Conservation (phyloP, 441 rosid genomes). For the Bocquillonia castaneifolia region DNA sequence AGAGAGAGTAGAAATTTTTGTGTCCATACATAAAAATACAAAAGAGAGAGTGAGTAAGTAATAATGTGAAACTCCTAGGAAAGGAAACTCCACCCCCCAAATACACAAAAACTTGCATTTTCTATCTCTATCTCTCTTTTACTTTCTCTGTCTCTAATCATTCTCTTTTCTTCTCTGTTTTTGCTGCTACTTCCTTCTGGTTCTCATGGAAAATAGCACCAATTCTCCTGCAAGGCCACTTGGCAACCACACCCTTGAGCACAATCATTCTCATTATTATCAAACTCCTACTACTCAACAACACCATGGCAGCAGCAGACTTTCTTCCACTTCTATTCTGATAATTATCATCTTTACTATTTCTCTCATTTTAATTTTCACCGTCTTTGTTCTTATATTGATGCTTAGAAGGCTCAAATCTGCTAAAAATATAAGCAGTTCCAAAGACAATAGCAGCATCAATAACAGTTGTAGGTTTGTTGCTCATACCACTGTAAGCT, state of each 20-base stretch:
- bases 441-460: constrained; percentile 30
- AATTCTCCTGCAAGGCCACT: constrained; percentile 21
- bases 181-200: constrained; percentile 21
- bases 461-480: constrained; percentile 27
- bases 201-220: constrained; percentile 47
- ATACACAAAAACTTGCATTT: constrained; percentile 15
- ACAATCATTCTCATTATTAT: constrained; percentile 29
- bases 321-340: constrained; percentile 46
- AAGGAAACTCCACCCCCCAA: constrained; percentile 21
- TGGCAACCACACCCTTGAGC: constrained; percentile 25
- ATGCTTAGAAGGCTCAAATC: constrained; percentile 52
- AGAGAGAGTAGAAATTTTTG: constrained; percentile 9
- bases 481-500: constrained; percentile 37
- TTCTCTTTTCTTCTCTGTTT: constrained; percentile 15
- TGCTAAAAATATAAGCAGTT: constrained; percentile 26
- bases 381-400: constrained; percentile 37
- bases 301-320: constrained; percentile 26
- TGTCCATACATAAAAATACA: constrained; percentile 14
- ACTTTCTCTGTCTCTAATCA: neutral
- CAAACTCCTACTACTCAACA: constrained; percentile 13
- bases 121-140: constrained; percentile 15
- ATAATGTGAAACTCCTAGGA: constrained; percentile 22
- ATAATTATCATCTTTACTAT: constrained; percentile 40
- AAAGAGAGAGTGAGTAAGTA: too few relatives aligned
- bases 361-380: constrained; percentile 36